Evolutionary conservation across 2,329 filamentous ascomycete species (phyloP).

Genomic region (Talaromyces sp.): DNA sequence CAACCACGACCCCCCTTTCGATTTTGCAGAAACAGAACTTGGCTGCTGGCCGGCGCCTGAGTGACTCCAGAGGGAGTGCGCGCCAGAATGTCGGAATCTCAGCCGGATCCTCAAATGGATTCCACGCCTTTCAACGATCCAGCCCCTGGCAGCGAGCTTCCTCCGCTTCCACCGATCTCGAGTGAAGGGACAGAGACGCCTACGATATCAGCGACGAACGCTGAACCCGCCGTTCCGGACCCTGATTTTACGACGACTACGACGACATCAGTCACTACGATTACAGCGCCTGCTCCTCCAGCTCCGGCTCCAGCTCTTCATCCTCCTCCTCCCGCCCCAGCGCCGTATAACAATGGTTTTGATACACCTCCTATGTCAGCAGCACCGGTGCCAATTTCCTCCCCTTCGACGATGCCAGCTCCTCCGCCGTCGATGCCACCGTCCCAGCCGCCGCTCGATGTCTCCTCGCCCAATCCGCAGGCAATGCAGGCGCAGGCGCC

Average conservation of each 20-base stretch:
- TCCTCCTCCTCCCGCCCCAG: not conserved
- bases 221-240: not conserved
- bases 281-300: slow-evolving; percentile 25
- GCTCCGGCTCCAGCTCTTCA: slow-evolving; percentile 17
- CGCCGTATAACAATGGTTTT: slow-evolving; percentile 7
- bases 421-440: slow-evolving; percentile 29
- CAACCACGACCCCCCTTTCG: not conserved
- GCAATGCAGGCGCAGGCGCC: slow-evolving; percentile 25
- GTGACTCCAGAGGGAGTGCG: not conserved
- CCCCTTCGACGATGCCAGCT: slow-evolving; percentile 24
- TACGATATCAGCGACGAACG: not conserved
- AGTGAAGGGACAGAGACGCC: slow-evolving; percentile 4
- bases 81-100: slow-evolving; percentile 9
- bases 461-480: slow-evolving; percentile 4
- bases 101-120: not conserved
- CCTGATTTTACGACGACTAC: not conserved
- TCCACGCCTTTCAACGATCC: not conserved
- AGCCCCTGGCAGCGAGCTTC: not conserved
- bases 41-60: not conserved
- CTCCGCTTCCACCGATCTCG: slow-evolving; percentile 9
- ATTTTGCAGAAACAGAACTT: not conserved
- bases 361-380: slow-evolving; percentile 10
- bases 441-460: slow-evolving; percentile 17
- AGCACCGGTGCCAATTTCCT: slow-evolving; percentile 17
- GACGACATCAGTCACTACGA: not conserved